A percentile compares a stretch with the other conserved stretches of the same genome.
Evolutionary conservation across 2,329 filamentous ascomycete genomes (phyloP).

Genomic region (Waltergamsia citrina): DNA sequence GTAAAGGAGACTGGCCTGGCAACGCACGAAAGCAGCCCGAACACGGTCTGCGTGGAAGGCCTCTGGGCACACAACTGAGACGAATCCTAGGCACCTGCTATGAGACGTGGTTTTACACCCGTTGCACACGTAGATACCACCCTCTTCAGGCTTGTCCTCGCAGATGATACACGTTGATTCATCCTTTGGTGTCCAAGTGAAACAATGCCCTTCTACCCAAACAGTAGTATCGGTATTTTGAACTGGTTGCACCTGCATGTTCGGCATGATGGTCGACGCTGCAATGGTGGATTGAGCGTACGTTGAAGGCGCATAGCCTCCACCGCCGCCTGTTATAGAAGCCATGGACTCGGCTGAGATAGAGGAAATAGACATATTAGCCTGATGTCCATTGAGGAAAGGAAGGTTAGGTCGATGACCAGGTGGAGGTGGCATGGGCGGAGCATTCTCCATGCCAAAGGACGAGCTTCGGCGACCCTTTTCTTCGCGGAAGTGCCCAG

Average conservation of each 20-base stretch:
- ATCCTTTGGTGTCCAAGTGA: slow-evolving; percentile 56
- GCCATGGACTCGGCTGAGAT: slow-evolving; percentile 57
- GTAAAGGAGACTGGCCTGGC: slow-evolving; percentile 55
- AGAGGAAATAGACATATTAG: slow-evolving; percentile 49
- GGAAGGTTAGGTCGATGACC: slow-evolving; percentile 60
- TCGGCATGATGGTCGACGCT: slow-evolving; percentile 80
- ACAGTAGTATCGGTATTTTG: slow-evolving; percentile 69
- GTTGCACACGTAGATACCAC: slow-evolving; percentile 67
- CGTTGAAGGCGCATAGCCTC: slow-evolving; percentile 71
- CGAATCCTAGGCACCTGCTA: slow-evolving; percentile 50
- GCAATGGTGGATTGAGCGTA: slow-evolving; percentile 82
- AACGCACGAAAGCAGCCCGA: slow-evolving; percentile 54
- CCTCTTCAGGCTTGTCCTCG: slow-evolving; percentile 61
- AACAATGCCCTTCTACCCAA: slow-evolving; percentile 80
- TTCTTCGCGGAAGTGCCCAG: slow-evolving; percentile 77
- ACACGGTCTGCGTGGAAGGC: slow-evolving; percentile 55
- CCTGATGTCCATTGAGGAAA: slow-evolving; percentile 57
- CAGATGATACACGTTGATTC: slow-evolving; percentile 59
- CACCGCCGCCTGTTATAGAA: slow-evolving; percentile 61
- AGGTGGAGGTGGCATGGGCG: slow-evolving; percentile 30
- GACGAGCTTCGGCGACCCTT: slow-evolving; percentile 85
- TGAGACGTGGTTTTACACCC: slow-evolving; percentile 52
- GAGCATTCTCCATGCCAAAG: slow-evolving; percentile 68
- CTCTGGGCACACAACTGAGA: slow-evolving; percentile 53
- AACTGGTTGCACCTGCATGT: slow-evolving; percentile 71